Conservation (phyloP, 352 stramenopile species). For the Phytophthora cactorum region DNA sequence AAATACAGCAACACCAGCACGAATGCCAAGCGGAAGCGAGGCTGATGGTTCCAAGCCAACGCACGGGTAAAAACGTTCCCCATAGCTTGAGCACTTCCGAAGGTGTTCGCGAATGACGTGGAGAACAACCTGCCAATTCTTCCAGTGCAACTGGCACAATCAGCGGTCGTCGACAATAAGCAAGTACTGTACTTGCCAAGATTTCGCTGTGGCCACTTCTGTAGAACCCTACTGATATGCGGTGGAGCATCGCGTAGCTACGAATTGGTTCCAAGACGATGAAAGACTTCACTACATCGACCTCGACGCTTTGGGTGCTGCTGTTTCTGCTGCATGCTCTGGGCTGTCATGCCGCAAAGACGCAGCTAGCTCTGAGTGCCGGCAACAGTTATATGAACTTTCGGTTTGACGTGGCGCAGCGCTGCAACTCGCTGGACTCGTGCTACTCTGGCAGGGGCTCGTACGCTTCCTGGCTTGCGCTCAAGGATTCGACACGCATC, state of each 20-base stretch:
- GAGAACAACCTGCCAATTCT: neutral
- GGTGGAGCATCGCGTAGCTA: neutral
- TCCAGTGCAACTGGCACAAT: conserved; percentile 15
- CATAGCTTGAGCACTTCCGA: conserved; percentile 21
- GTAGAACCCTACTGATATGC: neutral
- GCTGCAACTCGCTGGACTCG: conserved; percentile 18
- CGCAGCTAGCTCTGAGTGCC: conserved; percentile 2
- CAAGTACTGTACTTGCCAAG: neutral
- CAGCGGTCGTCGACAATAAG: conserved; percentile 4
- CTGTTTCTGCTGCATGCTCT: neutral
- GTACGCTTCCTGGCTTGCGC: conserved; percentile 1
- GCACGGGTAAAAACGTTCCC: conserved; percentile 19
- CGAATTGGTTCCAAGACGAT: neutral
- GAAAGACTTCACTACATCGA: neutral
- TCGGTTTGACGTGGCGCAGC: conserved; percentile 13
- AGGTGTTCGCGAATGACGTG: conserved; percentile 22
- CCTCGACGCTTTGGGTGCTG: neutral
- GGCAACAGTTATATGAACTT: conserved; percentile 17
- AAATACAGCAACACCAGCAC: conserved; percentile 23
- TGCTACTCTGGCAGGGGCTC: conserved; percentile 12
- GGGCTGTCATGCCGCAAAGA: conserved; percentile 2
- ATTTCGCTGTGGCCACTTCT: neutral
- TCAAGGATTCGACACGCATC: conserved; percentile 14
- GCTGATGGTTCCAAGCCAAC: conserved; percentile 3
- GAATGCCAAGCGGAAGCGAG: conserved; percentile 9